Base-by-base conservation (phyloP, 2,329 filamentous ascomycete genomes). In the Mariannaea elegans region DNA sequence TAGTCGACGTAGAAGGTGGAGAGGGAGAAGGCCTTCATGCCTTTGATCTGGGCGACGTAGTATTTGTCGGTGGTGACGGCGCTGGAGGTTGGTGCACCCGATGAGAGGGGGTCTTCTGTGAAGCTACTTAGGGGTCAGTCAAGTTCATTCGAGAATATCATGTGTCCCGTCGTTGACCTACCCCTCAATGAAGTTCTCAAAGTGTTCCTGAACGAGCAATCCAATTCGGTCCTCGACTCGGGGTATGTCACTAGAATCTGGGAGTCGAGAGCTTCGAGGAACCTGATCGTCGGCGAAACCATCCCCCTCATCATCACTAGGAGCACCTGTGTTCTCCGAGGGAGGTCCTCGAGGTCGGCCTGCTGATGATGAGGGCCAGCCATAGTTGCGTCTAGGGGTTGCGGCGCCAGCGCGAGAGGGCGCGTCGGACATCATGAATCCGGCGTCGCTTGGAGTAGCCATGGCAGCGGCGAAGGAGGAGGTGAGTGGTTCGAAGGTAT, bases 1-100 rank as follows among this genome's bases (percentile, higher is more conserved):
- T 89, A 95, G 78, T 96, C 92, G 71, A 96, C 86, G 74, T 95
- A 96, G 58, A 95, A 87, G 6, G 92, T 95, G 1, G 92, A 94
- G n/a, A 94, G 84, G 64, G 87, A 83, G 74, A 90, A 91, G 19
- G 84, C 84, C 58, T 86, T 84, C 83, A 96, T 87, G 62, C 89
- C 90, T 71, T 91, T 88, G 68, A 96, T 92, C 77, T 94, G 92
- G 48, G 90, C 90, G 58, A 95, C 83, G 75, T 95, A 96, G 80
- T 93, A 94, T 74, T 90, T 92, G 78, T 93, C 90, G 23, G 90
- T 92, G 4, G 88, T 90, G 44, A 88, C 82, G 24, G 88, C 88
- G 72, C 90, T 92, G 14, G 91, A 90, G 3, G 86, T 81, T 9
- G 89, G 88, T 7, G 82, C 80, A 42, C 83, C 84, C 13, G 86